These are phyloP conservation scores for Ustilago shanxiensis DNA, from an alignment of 1,284 basidiomycete species.

Conservation along the genomic window DNA sequence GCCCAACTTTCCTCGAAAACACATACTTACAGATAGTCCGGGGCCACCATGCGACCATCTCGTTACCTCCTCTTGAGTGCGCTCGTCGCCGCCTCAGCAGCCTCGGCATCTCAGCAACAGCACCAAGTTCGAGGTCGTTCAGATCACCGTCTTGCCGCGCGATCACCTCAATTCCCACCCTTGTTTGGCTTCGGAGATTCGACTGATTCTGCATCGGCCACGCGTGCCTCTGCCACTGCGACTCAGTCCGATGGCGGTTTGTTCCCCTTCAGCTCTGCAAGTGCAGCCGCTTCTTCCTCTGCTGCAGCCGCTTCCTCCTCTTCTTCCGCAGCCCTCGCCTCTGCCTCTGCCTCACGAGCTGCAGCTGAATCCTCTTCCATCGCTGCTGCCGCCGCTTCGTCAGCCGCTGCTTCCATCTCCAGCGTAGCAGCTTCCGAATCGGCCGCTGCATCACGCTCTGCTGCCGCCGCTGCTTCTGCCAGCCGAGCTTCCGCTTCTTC, in stretches of 20 bases:
- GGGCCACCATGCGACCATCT: slow-evolving; percentile 27
- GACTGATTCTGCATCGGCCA: slow-evolving; percentile 12
- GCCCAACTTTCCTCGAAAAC: too few species aligned
- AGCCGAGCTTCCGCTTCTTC: slow-evolving; percentile 25
- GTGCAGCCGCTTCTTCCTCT: slow-evolving; percentile 30
- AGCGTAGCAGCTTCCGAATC: slow-evolving; percentile 19
- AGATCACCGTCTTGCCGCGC: slow-evolving; percentile 25
- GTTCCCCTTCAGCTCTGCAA: slow-evolving; percentile 15
- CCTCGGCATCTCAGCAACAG: slow-evolving; percentile 33
- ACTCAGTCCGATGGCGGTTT: slow-evolving; percentile 7
- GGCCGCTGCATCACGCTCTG: slow-evolving; percentile 24
- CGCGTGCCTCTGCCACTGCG: slow-evolving; percentile 15
- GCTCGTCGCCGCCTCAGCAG: slow-evolving; percentile 31
- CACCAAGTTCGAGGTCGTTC: slow-evolving; percentile 23
- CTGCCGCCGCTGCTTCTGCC: slow-evolving; percentile 30
- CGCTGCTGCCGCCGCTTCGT: slow-evolving; percentile 27
- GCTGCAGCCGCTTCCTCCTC: slow-evolving; percentile 21
- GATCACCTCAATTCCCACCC: slow-evolving; percentile 7
- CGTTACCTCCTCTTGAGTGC: slow-evolving; percentile 30
- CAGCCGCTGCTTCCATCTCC: slow-evolving; percentile 32
- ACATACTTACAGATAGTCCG: too few species aligned
- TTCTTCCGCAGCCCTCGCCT: slow-evolving; percentile 24
- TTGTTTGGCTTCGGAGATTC: slow-evolving; percentile 1
- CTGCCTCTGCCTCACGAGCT: slow-evolving; percentile 32
- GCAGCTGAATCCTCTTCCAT: slow-evolving; percentile 37